Percentiles rank a stretch among this genome's conserved stretches.
phyloP scores from a whole-genome alignment of 768 basidiomycete genomes.

The Lentinus tigrinus region DNA sequence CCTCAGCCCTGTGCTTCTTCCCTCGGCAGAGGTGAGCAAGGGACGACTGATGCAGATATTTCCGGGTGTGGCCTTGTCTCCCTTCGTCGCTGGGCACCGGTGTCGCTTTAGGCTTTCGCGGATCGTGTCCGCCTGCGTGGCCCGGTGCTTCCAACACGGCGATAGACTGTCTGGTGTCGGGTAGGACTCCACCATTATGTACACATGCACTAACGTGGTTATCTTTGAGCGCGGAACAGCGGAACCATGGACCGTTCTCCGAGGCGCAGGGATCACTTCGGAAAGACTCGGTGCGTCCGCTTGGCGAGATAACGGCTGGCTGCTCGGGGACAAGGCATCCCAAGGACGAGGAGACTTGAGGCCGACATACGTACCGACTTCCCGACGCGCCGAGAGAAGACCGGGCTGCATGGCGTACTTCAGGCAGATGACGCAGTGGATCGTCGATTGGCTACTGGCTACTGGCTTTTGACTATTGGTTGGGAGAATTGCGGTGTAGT shows the following conservation, averaged over 20 bases:
- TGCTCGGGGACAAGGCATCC: neutral
- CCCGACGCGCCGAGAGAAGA: neutral
- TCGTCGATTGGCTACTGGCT: neutral
- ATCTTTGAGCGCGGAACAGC: neutral
- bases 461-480: neutral
- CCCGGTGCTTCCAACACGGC: neutral
- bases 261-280: neutral
- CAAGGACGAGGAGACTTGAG: neutral
- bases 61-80: neutral
- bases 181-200: neutral
- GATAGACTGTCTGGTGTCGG: neutral
- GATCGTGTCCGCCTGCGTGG: slow-evolving; percentile 3
- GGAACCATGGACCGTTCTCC: neutral
- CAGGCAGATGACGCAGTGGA: neutral
- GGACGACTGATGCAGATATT: neutral
- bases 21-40: neutral
- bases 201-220: neutral
- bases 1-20: neutral
- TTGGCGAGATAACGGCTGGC: neutral
- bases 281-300: neutral
- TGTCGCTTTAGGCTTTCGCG: slow-evolving; percentile 8
- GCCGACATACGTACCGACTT: neutral
- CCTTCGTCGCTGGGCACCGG: neutral
- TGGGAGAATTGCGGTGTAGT: neutral
- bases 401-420: neutral